phyloP scores from a whole-genome alignment of 1,139 yeast species.

The Hemisphaericaspora subhashii region DNA sequence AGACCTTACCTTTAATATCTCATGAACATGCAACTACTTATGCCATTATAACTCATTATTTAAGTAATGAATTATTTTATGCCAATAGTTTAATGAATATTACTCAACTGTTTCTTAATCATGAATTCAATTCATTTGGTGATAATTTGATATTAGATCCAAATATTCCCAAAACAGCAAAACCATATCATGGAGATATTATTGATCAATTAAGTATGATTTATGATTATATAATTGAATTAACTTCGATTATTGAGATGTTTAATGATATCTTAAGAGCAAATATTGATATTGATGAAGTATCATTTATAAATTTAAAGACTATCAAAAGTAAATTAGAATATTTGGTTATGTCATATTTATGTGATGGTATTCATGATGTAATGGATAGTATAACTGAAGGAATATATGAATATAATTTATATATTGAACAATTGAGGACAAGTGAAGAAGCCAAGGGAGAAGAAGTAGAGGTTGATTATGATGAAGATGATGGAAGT shows the following conservation, averaged over 20 bases:
- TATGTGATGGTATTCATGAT: conserved; percentile 11
- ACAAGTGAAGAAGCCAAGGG: neutral
- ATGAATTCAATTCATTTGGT: conserved; percentile 14
- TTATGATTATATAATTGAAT: conserved; percentile 10
- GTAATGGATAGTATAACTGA: conserved; percentile 13
- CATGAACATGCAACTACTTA: conserved; percentile 3
- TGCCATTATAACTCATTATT: conserved; percentile 10
- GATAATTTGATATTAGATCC: conserved; percentile 13
- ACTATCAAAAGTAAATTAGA: conserved; percentile 10
- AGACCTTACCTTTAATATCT: conserved; percentile 4
- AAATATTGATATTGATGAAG: conserved; percentile 8
- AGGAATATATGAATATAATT: conserved; percentile 15
- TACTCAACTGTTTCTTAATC: conserved; percentile 14
- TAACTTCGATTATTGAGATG: conserved; percentile 10
- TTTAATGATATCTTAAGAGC: conserved; percentile 9
- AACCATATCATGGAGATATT: conserved; percentile 6
- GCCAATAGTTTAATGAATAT: conserved; percentile 19
- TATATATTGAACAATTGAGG: conserved; percentile 12
- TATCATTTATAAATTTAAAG: conserved; percentile 9
- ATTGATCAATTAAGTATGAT: conserved; percentile 10
- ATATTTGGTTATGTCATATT: conserved; percentile 7
- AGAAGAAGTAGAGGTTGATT: neutral
- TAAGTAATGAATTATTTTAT: conserved; percentile 21
- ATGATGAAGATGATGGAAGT: conserved; percentile 3
- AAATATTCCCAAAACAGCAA: conserved; percentile 7